Evolutionary conservation across 2,329 filamentous ascomycete genomes (phyloP).

Genomic region (Penicillium rolfsii): DNA sequence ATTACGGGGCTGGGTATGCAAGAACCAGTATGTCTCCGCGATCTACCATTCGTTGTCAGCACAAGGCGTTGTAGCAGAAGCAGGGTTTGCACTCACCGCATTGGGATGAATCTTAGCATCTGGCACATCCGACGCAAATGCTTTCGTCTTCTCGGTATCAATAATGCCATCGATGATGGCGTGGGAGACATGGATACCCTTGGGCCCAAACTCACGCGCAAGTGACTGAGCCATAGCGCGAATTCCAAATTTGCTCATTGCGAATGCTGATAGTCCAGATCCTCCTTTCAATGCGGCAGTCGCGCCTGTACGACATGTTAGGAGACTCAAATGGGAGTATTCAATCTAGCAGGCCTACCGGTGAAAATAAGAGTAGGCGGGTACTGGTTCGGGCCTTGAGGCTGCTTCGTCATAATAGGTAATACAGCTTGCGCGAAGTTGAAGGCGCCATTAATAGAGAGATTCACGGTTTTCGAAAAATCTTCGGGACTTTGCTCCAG

Average conservation of each 20-base stretch:
- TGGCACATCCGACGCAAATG: neutral
- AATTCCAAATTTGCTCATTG: neutral
- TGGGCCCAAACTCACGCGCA: neutral
- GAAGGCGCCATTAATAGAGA: neutral
- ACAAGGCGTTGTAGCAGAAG: neutral
- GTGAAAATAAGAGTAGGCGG: neutral
- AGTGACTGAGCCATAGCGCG: neutral
- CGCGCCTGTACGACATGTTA: neutral
- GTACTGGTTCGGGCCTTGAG: neutral
- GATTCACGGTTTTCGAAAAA: neutral
- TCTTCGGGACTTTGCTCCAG: neutral
- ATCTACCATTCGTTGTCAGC: conserved; percentile 42
- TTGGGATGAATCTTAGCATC: neutral
- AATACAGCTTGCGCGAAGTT: neutral
- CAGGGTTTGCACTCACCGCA: neutral
- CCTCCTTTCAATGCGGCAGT: neutral
- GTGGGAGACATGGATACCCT: neutral
- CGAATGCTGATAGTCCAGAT: neutral
- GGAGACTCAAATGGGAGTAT: neutral
- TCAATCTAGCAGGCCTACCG: neutral
- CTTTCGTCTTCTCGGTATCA: neutral
- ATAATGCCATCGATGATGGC: neutral
- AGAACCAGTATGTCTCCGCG: conserved; percentile 59
- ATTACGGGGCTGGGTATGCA: conserved; percentile 57
- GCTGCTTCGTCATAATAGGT: neutral